These are phyloP conservation scores for Ophiostoma sp. DNA, from an alignment of 2,329 filamentous ascomycete species.

Conservation along the genomic window DNA sequence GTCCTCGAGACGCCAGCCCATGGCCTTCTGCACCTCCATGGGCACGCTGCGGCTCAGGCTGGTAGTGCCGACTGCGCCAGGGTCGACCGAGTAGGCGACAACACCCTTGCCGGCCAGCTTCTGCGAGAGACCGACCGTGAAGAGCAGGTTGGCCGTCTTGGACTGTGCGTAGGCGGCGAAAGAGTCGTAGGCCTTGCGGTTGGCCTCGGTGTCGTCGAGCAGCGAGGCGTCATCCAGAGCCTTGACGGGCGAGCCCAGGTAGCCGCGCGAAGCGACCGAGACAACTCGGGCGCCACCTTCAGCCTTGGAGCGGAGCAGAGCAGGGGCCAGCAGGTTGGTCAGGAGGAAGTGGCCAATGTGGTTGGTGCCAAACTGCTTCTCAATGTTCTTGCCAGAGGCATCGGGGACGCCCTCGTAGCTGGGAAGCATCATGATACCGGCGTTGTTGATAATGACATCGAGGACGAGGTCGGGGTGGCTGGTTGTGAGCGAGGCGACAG, in stretches of 20 bases:
- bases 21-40: background rate
- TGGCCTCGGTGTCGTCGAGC: slow-evolving; percentile 36
- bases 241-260: slow-evolving; percentile 44
- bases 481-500: slow-evolving; percentile 38
- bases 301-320: slow-evolving; percentile 39
- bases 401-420: slow-evolving; percentile 39
- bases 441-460: slow-evolving; percentile 46
- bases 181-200: slow-evolving; percentile 33
- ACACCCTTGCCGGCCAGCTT: slow-evolving; percentile 38
- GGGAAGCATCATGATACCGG: slow-evolving; percentile 40
- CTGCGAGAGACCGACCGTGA: slow-evolving; percentile 43
- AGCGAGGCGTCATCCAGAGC: slow-evolving; percentile 49
- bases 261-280: slow-evolving; percentile 45
- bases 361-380: slow-evolving; percentile 50
- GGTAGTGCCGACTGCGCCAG: slow-evolving; percentile 37
- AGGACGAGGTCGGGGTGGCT: slow-evolving; percentile 38
- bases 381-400: slow-evolving; percentile 31
- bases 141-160: slow-evolving; percentile 54
- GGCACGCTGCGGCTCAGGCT: slow-evolving; percentile 22
- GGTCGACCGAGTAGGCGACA: slow-evolving; percentile 44
- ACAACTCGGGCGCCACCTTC: slow-evolving; percentile 41
- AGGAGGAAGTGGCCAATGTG: slow-evolving; percentile 53
- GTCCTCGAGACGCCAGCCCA: slow-evolving; percentile 33
- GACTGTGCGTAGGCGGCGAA: slow-evolving; percentile 51
- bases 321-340: slow-evolving; percentile 49